Conservation (phyloP, 1,284 basidiomycete species). For the Volvariella surrecta region DNA sequence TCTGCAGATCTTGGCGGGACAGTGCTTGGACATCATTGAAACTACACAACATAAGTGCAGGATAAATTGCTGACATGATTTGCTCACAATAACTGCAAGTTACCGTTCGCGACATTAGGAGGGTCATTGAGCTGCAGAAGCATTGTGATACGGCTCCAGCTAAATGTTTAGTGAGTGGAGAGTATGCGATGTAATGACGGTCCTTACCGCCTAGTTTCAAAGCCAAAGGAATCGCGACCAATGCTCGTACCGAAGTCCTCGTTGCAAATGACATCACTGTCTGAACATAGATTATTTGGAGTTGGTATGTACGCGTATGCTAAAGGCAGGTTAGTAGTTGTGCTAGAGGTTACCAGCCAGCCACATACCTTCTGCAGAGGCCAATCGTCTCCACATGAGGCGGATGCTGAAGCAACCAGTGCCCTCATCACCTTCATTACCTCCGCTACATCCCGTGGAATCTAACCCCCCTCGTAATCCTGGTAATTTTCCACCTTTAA, state of each 20-base stretch:
- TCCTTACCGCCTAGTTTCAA: constrained; percentile 48
- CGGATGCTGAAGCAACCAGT: constrained; percentile 59
- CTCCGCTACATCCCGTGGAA: constrained; percentile 55
- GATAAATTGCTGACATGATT: constrained; percentile 12
- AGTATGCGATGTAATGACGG: constrained; percentile 2
- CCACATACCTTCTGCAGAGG: constrained; percentile 49
- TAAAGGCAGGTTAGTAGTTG: constrained; percentile 17
- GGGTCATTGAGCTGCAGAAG: constrained; percentile 54
- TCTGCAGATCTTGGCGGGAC: constrained; percentile 41
- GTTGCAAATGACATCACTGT: constrained; percentile 55
- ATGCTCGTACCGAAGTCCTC: constrained; percentile 63
- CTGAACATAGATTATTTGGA: constrained; percentile 46
- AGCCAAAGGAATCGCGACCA: constrained; percentile 62
- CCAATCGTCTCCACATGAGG: constrained; percentile 63
- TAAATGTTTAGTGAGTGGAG: constrained; percentile 13
- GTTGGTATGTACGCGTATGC: constrained; percentile 58
- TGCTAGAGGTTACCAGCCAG: constrained; percentile 1
- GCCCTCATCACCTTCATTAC: constrained; percentile 45
- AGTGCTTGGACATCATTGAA: constrained; percentile 48
- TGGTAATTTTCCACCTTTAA: constrained; percentile 67
- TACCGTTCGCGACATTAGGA: constrained; percentile 45
- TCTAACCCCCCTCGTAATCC: constrained; percentile 60
- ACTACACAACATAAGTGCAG: constrained; percentile 21
- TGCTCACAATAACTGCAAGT: constrained; percentile 42
- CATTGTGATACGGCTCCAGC: constrained; percentile 51